These are phyloP conservation scores for Gossypium rotundifolium DNA, from an alignment of 345 rosid species.

Conservation along the genomic window DNA sequence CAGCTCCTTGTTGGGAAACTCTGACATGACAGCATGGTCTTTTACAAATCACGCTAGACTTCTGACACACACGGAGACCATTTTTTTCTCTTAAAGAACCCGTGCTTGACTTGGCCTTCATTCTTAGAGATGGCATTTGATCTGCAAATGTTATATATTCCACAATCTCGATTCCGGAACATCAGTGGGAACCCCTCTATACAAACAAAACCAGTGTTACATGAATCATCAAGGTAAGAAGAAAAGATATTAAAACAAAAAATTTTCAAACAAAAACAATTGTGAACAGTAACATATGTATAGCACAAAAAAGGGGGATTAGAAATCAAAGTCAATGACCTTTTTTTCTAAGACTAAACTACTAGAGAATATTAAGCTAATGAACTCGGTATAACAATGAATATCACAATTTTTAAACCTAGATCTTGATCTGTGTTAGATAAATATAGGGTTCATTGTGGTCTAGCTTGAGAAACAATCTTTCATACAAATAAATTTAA, in stretches of 20 bases:
- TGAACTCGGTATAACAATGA: neutral
- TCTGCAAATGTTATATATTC: conserved; percentile 22
- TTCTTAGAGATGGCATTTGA: conserved; percentile 73
- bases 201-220: conserved; percentile 29
- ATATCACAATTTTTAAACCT: conserved; percentile 5
- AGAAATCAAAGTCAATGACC: neutral
- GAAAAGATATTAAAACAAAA: conserved; percentile 6
- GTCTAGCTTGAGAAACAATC: neutral
- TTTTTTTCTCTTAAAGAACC: conserved; percentile 40
- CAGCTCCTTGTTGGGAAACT: conserved; percentile 28
- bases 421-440: conserved; percentile 3
- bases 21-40: conserved; percentile 31
- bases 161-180: conserved; percentile 39
- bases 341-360: neutral
- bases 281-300: neutral
- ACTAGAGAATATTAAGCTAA: neutral
- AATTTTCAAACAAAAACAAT: conserved; percentile 8
- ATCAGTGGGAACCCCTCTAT: conserved; percentile 32
- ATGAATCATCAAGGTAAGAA: conserved; percentile 8
- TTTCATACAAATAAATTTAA: neutral
- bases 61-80: conserved; percentile 46
- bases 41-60: conserved; percentile 49
- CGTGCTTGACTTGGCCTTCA: conserved; percentile 47
- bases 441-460: neutral
- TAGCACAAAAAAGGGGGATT: neutral